Base-by-base conservation (phyloP, 768 basidiomycete genomes). In the Mrakia gelida region DNA sequence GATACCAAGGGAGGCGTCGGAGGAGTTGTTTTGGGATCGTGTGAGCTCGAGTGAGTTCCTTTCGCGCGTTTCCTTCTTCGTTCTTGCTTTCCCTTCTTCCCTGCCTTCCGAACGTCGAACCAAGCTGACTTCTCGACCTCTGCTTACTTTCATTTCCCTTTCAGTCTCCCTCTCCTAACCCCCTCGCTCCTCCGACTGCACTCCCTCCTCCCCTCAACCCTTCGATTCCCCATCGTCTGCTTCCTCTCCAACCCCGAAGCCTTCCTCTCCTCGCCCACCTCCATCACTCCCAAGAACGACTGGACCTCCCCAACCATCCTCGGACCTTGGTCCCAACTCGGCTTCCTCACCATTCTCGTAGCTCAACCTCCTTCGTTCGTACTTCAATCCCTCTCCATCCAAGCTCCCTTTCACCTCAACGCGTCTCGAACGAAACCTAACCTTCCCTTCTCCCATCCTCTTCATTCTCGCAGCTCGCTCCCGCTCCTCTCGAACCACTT, bases 181-280 rank as follows among this genome's bases (percentile, higher is more conserved):
- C 67, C 67, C 26, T 70, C 67, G 1, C 34, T 70, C 26, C 34
- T 70, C 38, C 45, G 45, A 41, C 67, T 70, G 11, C 38, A 70
- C 67, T 26, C 67, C 41, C 67, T 34, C 16, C 67, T 70, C 34
- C 67, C 67, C 23, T 45, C 67, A n/a, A 70, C 67, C 26, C 67
- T 70, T 26, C 67, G 67, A 1, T 70, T 70, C 41, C 67, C 67
- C 34, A 30, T 70, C 38, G 67, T 70, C 7, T 70, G 67, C 67
- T 26, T 70, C 38, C 67, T 70, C 38, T 70, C 67, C 23, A 38
- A 70, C 41, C 67, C 67, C 34, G 41, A 34, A 15, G 34, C 67
- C 16, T 70, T 70, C 67, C 67, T 70, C 38, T 34, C 67, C 18
- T 70, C 67, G 32, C n/a, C 65, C 8, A 23, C 65, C 21, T 1